Evolutionary conservation across 1,284 basidiomycete species (phyloP).

Genomic region (Somion occarium): DNA sequence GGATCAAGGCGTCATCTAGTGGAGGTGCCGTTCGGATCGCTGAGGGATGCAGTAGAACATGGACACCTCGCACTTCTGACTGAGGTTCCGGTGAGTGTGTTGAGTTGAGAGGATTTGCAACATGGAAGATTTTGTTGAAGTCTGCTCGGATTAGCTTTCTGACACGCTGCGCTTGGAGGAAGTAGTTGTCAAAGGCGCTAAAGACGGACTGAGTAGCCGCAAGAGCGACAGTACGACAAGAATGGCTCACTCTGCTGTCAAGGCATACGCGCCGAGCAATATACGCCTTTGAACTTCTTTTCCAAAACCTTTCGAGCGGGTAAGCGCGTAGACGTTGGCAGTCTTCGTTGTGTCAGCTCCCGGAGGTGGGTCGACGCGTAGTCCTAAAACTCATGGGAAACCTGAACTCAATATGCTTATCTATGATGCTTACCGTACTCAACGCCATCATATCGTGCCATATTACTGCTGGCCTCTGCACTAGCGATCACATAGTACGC

Average conservation of each 20-base stretch:
- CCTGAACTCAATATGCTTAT: not conserved
- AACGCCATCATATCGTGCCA: slow-evolving; percentile 89
- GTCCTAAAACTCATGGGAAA: slow-evolving; percentile 32
- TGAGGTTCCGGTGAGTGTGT: slow-evolving; percentile 12
- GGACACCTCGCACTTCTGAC: too few species aligned
- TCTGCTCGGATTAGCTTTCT: slow-evolving; percentile 70
- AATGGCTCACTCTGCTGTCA: slow-evolving; percentile 79
- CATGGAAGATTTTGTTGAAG: slow-evolving; percentile 67
- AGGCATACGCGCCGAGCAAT: slow-evolving; percentile 88
- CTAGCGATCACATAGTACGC: slow-evolving; percentile 95
- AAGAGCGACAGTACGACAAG: not conserved
- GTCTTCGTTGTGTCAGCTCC: slow-evolving; percentile 42
- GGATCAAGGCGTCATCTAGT: slow-evolving; percentile 26
- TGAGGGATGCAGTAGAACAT: slow-evolving; percentile 84
- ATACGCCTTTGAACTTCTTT: slow-evolving; percentile 85
- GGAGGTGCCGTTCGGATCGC: slow-evolving; percentile 75
- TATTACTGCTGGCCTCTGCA: slow-evolving; percentile 92
- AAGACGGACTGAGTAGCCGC: not conserved
- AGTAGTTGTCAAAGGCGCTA: slow-evolving; percentile 96
- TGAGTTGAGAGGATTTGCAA: slow-evolving; percentile 40
- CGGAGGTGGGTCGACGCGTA: slow-evolving; percentile 39
- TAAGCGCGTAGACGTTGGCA: slow-evolving; percentile 50
- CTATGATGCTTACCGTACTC: slow-evolving; percentile 47
- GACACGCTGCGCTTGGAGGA: slow-evolving; percentile 85
- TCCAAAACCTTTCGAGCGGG: slow-evolving; percentile 72